Evolutionary conservation across 2,329 filamentous ascomycete species (phyloP), one percentile per base, ranked within the genome.

Genomic region (Penicillium griseofulvum): DNA sequence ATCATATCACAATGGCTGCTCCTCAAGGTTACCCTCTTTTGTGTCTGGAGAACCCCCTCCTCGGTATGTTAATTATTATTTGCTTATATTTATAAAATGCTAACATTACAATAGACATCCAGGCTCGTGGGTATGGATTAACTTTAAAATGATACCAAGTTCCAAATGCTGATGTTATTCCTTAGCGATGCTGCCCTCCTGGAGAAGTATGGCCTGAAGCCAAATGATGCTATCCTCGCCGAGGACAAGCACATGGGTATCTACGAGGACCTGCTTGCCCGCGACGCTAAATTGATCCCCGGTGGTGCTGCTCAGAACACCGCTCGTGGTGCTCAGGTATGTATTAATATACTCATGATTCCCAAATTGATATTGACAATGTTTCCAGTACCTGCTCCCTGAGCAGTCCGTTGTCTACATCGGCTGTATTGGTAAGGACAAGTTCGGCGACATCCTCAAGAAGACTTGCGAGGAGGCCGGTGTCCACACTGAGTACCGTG

Each of bases 241-340:
- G 91, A 96, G 76, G 86, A 90, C 72, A 88, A 96, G 81, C 94
- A 99, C 79, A 82, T 88, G 72, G 85, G 83, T 43, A 84, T 99
- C 71, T 99, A 91, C 77, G 92, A 97, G 73, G 94, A 99, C 71
- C 85, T 97, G 65, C 85, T 97, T 68, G 88, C 94, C 83, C 90
- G 87, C 79, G 86, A 94, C 68, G 93, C 93, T 61, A 95, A 96
- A 80, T 83, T 97, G 74, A 94, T 97, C 72, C 91, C 94, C 52
- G 94, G 94, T 64, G 94, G 94, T 70, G 94, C 94, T 54, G 94
- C 94, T 29, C 94, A 99, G 80, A 99, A 99, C 84, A 95, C 91
- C 51, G 93, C 94, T 66, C 88, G 94, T 71, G 94, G 94, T 66
- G 94, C 93, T 62, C 90, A 94, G 76, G 82, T 83, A 78, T 53